Evolutionary conservation across 352 stramenopile genomes (phyloP).

Genomic region (Pilasporangium apinafurcum): DNA sequence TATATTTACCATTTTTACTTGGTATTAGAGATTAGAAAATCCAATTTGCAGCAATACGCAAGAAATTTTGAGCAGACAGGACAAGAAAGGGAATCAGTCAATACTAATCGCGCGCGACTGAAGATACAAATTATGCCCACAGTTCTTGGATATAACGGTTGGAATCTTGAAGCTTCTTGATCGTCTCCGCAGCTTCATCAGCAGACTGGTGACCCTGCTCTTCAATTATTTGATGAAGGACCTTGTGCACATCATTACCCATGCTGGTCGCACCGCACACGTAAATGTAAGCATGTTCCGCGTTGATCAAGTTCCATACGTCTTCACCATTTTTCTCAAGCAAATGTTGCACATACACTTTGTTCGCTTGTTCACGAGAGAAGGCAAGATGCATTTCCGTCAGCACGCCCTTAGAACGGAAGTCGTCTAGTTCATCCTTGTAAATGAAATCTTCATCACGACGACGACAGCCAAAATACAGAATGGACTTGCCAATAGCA

Average conservation of each 20-base stretch:
- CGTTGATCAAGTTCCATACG: slow-evolving; percentile 55
- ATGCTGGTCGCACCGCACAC: slow-evolving; percentile 97
- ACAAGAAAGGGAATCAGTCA: too few relatives aligned
- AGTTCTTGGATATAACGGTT: slow-evolving; percentile 96
- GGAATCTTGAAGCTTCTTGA: slow-evolving; percentile 87
- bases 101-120: too few relatives aligned
- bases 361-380: slow-evolving; percentile 89
- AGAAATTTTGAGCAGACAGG: too few relatives aligned
- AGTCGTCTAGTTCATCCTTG: slow-evolving; percentile 88
- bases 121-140: slow-evolving; percentile 89
- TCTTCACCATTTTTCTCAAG: slow-evolving; percentile 67
- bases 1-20: too few relatives aligned
- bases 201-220: slow-evolving; percentile 45
- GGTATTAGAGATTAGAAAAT: too few relatives aligned
- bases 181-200: slow-evolving; percentile 62
- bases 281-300: slow-evolving; percentile 90
- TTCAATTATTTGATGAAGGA: slow-evolving; percentile 83
- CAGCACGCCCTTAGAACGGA: slow-evolving; percentile 81
- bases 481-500: slow-evolving; percentile 77
- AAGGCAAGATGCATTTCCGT: slow-evolving; percentile 93
- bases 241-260: slow-evolving; percentile 95
- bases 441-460: slow-evolving; percentile 89
- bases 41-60: too few relatives aligned
- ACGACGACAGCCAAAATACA: slow-evolving; percentile 92
- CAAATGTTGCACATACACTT: slow-evolving; percentile 98